Percentiles rank a stretch among this genome's conserved stretches.
phyloP scores from a whole-genome alignment of 305 asterid genomes.

The Stenogyne calaminthoides region DNA sequence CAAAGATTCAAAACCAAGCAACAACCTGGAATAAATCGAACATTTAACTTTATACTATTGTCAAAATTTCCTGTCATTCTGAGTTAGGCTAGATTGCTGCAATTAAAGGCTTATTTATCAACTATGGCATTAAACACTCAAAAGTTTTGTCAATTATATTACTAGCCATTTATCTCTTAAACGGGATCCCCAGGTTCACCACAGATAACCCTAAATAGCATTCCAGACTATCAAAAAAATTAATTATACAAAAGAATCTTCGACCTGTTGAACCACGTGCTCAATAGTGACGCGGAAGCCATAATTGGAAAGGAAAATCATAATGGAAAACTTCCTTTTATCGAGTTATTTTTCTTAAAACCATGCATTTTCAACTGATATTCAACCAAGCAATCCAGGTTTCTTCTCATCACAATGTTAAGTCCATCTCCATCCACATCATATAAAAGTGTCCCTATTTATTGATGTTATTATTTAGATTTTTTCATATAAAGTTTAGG shows the following conservation, averaged over 20 bases:
- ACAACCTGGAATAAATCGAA: neutral
- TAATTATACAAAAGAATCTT: neutral
- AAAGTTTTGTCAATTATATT: neutral
- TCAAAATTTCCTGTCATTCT: neutral
- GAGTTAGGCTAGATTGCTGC: neutral
- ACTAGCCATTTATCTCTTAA: neutral
- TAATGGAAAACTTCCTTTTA: constrained; percentile 8
- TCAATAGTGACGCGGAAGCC: neutral
- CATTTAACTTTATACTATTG: neutral
- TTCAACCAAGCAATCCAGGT: neutral
- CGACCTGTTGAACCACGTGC: constrained; percentile 2
- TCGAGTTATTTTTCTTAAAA: neutral
- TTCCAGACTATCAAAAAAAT: neutral
- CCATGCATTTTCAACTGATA: constrained; percentile 18
- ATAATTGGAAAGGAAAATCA: neutral
- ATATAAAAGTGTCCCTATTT: neutral
- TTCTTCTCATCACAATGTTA: constrained; percentile 25
- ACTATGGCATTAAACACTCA: neutral
- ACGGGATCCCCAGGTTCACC: constrained; percentile 12
- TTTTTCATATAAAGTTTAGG: neutral
- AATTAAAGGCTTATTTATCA: neutral
- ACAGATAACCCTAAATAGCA: neutral
- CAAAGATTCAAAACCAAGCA: constrained; percentile 21
- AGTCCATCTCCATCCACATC: constrained; percentile 1
- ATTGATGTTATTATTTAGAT: constrained; percentile 1